phyloP scores from a whole-genome alignment of 177 flowering plant genomes.

The Vitis hybrid region DNA sequence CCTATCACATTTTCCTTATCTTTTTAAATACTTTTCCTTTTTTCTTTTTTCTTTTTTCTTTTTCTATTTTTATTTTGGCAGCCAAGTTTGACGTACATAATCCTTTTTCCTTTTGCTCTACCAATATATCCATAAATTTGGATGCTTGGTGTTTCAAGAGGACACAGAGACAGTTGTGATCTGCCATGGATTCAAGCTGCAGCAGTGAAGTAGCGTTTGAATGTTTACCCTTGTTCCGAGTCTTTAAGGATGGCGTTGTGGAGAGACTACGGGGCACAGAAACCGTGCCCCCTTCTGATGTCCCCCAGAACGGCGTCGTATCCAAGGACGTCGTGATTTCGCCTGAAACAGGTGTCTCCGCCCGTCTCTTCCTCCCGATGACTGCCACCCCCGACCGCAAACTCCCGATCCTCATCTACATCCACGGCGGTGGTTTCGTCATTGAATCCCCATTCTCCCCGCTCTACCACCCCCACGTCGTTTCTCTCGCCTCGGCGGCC shows the following conservation, averaged over 20 bases:
- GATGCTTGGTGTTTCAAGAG: too few species aligned
- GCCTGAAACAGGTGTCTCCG: slow-evolving; percentile 29
- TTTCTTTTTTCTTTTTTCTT: too few species aligned
- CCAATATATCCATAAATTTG: too few species aligned
- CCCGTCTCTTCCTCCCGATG: slow-evolving; percentile 37
- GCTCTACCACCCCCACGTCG: slow-evolving; percentile 16
- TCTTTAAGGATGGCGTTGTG: slow-evolving; percentile 41
- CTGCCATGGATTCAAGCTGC: background rate
- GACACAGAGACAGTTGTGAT: background rate
- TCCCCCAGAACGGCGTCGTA: slow-evolving; percentile 29
- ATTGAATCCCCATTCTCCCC: slow-evolving; percentile 28
- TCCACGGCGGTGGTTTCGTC: slow-evolving; percentile 58
- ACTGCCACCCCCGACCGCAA: slow-evolving; percentile 13
- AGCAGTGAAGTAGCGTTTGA: slow-evolving; percentile 15
- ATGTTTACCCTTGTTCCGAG: slow-evolving; percentile 32
- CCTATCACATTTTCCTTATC: too few species aligned
- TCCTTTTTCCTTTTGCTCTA: too few species aligned
- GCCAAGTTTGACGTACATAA: too few species aligned
- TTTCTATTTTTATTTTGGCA: too few species aligned
- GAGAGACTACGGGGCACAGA: slow-evolving; percentile 18
- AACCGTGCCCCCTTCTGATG: slow-evolving; percentile 19
- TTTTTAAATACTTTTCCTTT: too few species aligned
- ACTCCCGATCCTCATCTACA: slow-evolving; percentile 45
- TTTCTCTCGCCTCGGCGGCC: slow-evolving; percentile 20
- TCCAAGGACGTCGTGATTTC: slow-evolving; percentile 42